Evolutionary conservation across 2,329 filamentous ascomycete species (phyloP), one percentile per base, ranked within the genome.

Genomic region (Pestalotiopsis fici): DNA sequence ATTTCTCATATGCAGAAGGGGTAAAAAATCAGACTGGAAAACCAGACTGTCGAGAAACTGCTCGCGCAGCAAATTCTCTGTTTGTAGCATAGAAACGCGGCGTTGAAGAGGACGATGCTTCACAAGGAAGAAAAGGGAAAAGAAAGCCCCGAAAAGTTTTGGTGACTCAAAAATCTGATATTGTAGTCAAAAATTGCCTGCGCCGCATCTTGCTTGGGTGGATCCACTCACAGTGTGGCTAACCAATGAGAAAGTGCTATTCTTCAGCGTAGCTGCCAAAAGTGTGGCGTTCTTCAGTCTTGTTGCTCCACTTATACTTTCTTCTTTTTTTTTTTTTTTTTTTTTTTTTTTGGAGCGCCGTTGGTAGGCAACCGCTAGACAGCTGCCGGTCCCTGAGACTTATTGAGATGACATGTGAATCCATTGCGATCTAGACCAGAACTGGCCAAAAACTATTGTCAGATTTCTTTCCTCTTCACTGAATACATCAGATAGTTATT

Each of bases 1-100:
- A 95, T 96, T 96, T 96, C 93, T 94, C 93, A 95, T 94, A 94
- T 95, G 93, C 93, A 83, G 72, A 66, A 65, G 65, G n/a, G 70
- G 62, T 65, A 63, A 65, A 18, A 66, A 66, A 66, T n/a, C 60
- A 64, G 50, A 65, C 68, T 59, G 72, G 67, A 59, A 76, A 71
- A 59, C 62, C 66, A 69, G n/a, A 35, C 31, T 35, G 67, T 64
- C 67, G 78, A 81, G 78, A 78, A 75, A 74, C 74, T 76, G 76
- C 78, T 76, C 73, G 72, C 76, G 78, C 78, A 76, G 72, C 76
- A 60, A 50, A 50, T 74, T 85, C 85, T 93, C 87, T 84, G 88
- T 89, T 88, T 93, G 91, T 91, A 91, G 93, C 93, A 95, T 94
- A 93, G 93, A 95, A 95, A 95, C 92, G 92, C 92, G 92, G 93